phyloP scores from a whole-genome alignment of 23 red algal genomes.

The Chondrus crispus region DNA sequence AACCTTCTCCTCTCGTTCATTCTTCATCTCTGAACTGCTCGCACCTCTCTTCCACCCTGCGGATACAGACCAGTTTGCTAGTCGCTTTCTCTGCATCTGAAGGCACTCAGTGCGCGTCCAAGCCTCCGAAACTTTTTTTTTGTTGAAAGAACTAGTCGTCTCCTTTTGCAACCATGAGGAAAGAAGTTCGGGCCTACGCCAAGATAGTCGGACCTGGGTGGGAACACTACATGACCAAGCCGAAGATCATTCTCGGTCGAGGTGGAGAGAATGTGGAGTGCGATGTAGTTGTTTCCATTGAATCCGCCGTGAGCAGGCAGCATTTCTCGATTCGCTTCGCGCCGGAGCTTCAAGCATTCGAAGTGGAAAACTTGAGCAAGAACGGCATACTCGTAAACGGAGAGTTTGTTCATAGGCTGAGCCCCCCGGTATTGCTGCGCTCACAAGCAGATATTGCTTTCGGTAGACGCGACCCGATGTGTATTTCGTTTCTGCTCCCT shows the following conservation, averaged over 20 bases:
- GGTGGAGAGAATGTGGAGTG: slow-evolving; percentile 40
- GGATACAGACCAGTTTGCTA: too few species aligned
- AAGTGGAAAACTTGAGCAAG: slow-evolving; percentile 65
- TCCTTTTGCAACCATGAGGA: slow-evolving; percentile 5
- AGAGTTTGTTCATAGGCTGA: slow-evolving; percentile 28
- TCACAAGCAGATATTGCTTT: slow-evolving; percentile 54
- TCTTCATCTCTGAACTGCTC: too few species aligned
- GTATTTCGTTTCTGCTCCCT: slow-evolving; percentile 42
- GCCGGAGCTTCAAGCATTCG: slow-evolving; percentile 55
- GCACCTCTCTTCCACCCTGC: too few species aligned
- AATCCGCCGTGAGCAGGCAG: slow-evolving; percentile 43
- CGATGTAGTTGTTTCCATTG: slow-evolving; percentile 17
- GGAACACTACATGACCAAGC: slow-evolving; percentile 59
- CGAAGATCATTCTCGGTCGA: slow-evolving; percentile 47
- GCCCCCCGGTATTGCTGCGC: slow-evolving; percentile 29
- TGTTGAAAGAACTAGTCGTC: too few species aligned
- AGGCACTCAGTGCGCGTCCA: too few species aligned
- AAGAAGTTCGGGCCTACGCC: slow-evolving; percentile 46
- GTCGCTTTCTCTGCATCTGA: too few species aligned
- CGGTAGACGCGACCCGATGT: slow-evolving; percentile 26
- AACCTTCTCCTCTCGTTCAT: too few species aligned
- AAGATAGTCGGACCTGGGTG: slow-evolving; percentile 45
- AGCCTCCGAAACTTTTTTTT: too few species aligned
- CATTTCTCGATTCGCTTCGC: slow-evolving; percentile 58
- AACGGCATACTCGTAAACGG: slow-evolving; percentile 60